Base-by-base conservation (phyloP, 2,329 filamentous ascomycete genomes). In the Bretziella fagacearum region DNA sequence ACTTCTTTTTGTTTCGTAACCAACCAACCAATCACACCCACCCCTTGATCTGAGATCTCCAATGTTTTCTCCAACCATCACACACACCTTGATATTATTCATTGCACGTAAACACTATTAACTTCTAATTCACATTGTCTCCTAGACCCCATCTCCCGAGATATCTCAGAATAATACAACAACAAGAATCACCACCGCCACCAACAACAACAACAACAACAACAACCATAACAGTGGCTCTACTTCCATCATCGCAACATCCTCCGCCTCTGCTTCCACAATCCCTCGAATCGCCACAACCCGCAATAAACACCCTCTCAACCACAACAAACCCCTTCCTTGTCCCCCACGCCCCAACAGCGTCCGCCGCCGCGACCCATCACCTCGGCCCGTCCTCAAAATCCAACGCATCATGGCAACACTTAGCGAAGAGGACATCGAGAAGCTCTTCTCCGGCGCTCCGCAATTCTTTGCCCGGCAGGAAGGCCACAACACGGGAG, bases 391-490 rank as follows among this genome's bases (percentile, higher is more conserved):
- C 29, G 59, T 68, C 49, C 59, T 75, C 51, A 72, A 66, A 55
- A 60, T 76, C 32, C 63, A 68, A 51, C 66, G 68, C 58, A 77
- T 74, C 61, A 78, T 78, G 68, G 65, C 73, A 37, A 69, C 69
- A 42, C 64, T 81, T 50, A 69, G 62, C 54, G 68, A 74, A 39
- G 63, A 66, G 33, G 75, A 81, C 53, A 63, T 84, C 44, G 74
- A 79, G 61, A 74, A 76, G 59, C 69, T 84, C 55, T 84, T 84
- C 65, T 81, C 79, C 22, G 79, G 80, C n/a, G 80, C 80, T 36
- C 80, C 80, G 52, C 78, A 82, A 58, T 84, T 79, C 63, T 77
- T 76, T 58, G 70, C 74, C 53, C 69, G 73, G 45, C 70, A 68
- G 49, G 70, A 75, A 54, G 71, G 72, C 32, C 71, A 77, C 58